A percentile compares a stretch with the other conserved stretches of the same genome.
Evolutionary conservation across 2,329 filamentous ascomycete genomes (phyloP).

Genomic region (Neofusicoccum parvum): DNA sequence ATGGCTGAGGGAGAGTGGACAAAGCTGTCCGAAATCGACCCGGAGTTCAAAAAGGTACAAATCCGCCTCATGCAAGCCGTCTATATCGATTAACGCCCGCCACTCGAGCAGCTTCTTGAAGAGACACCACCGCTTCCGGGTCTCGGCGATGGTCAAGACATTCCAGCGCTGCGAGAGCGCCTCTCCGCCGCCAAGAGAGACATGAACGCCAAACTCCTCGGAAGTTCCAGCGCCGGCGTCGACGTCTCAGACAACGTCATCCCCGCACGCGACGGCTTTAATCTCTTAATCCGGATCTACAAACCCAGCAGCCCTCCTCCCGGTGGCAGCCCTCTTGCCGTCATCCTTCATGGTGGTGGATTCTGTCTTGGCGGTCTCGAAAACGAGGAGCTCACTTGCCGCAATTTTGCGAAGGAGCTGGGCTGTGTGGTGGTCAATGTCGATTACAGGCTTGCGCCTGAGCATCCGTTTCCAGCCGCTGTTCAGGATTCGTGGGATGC

Average conservation of each 20-base stretch:
- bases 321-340: slow-evolving; percentile 24
- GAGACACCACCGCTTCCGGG: not conserved
- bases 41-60: not conserved
- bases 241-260: slow-evolving; percentile 27
- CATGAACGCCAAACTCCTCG: not conserved
- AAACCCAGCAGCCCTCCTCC: slow-evolving; percentile 22
- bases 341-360: slow-evolving; percentile 31
- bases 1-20: not conserved
- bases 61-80: not conserved
- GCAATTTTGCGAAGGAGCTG: not conserved
- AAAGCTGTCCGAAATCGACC: not conserved
- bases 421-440: slow-evolving; percentile 49
- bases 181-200: not conserved
- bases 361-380: slow-evolving; percentile 30
- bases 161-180: not conserved
- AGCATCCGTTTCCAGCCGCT: slow-evolving; percentile 63
- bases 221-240: slow-evolving; percentile 14
- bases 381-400: slow-evolving; percentile 22
- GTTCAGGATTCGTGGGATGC: slow-evolving; percentile 55
- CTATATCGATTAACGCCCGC: not conserved
- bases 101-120: not conserved
- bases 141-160: not conserved
- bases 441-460: slow-evolving; percentile 63
- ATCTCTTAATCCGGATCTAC: slow-evolving; percentile 29
- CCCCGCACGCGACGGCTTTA: slow-evolving; percentile 28